These are phyloP conservation scores for Gnomoniopsis smithogilvyi DNA, from an alignment of 2,329 filamentous ascomycete species.

Conservation along the genomic window DNA sequence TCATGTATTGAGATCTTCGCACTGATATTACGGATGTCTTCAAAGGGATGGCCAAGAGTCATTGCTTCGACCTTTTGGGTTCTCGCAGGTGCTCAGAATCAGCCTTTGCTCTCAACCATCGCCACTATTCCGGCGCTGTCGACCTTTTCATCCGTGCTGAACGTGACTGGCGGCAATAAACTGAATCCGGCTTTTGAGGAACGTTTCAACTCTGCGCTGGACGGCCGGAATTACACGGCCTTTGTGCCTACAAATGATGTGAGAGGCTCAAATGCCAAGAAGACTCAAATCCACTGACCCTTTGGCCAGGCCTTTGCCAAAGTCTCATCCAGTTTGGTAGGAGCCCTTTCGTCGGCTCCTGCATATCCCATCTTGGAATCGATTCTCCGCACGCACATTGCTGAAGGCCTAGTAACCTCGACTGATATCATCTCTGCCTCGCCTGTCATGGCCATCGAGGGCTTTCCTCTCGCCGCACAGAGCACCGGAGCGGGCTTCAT, in stretches of 20 bases:
- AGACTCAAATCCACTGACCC: background rate
- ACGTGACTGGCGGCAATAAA: background rate
- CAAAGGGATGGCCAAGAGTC: background rate
- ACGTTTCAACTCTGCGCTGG: conserved; percentile 9
- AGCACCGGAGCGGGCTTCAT: background rate
- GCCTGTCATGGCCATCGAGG: conserved; percentile 5
- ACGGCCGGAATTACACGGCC: conserved; percentile 7
- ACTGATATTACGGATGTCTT: background rate
- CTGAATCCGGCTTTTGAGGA: conserved; percentile 9
- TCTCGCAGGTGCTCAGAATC: background rate
- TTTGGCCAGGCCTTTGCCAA: conserved; percentile 2
- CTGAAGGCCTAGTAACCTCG: conserved; percentile 1
- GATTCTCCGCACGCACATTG: conserved; percentile 6
- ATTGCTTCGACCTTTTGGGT: background rate
- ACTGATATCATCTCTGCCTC: background rate
- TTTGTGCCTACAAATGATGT: conserved; percentile 7
- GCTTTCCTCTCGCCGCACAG: background rate
- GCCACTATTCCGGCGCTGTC: conserved; percentile 7
- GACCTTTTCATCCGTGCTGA: conserved; percentile 4
- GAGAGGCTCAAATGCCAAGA: background rate
- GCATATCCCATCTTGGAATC: conserved; percentile 7
- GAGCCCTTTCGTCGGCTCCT: background rate
- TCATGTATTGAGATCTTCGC: background rate
- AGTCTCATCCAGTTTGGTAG: background rate
- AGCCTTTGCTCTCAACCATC: conserved; percentile 5